phyloP scores from a whole-genome alignment of 2,329 filamentous ascomycete species.

The Elsinoe arachidis region DNA sequence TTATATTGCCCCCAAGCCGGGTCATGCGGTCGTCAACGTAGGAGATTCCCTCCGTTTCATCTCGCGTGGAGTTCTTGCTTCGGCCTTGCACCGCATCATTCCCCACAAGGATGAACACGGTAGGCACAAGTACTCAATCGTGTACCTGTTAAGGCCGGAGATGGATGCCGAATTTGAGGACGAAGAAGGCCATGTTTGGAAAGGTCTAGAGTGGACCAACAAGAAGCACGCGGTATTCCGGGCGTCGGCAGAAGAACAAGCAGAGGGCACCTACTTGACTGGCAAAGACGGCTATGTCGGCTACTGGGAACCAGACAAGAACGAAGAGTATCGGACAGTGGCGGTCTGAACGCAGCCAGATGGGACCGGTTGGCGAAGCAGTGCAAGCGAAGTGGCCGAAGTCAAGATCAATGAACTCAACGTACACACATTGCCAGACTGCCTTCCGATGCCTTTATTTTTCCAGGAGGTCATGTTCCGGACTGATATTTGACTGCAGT shows the following conservation, averaged over 20 bases:
- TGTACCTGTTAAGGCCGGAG: slow-evolving; percentile 21
- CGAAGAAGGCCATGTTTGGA: slow-evolving; percentile 11
- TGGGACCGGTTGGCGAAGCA: too few species aligned
- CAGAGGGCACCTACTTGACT: background rate
- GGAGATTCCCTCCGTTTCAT: slow-evolving; percentile 26
- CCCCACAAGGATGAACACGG: slow-evolving; percentile 15
- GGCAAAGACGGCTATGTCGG: background rate
- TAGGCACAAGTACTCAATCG: slow-evolving; percentile 19
- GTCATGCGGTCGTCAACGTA: slow-evolving; percentile 29
- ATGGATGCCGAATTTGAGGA: slow-evolving; percentile 18
- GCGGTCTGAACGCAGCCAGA: background rate
- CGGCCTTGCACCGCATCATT: slow-evolving; percentile 22
- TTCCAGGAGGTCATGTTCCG: too few species aligned
- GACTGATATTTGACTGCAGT: too few species aligned
- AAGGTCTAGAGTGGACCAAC: background rate
- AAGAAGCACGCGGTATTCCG: background rate
- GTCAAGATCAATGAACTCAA: too few species aligned
- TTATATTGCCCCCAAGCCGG: slow-evolving; percentile 27
- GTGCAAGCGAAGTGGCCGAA: too few species aligned
- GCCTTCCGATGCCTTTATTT: too few species aligned
- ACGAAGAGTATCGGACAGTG: background rate
- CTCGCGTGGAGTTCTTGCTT: slow-evolving; percentile 18
- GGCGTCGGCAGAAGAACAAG: background rate
- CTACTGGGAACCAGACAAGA: background rate
- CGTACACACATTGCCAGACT: too few species aligned